Evolutionary conservation across 768 basidiomycete species (phyloP), one percentile per base, ranked within the genome.

Genomic region (Leucogyrophana mollusca): DNA sequence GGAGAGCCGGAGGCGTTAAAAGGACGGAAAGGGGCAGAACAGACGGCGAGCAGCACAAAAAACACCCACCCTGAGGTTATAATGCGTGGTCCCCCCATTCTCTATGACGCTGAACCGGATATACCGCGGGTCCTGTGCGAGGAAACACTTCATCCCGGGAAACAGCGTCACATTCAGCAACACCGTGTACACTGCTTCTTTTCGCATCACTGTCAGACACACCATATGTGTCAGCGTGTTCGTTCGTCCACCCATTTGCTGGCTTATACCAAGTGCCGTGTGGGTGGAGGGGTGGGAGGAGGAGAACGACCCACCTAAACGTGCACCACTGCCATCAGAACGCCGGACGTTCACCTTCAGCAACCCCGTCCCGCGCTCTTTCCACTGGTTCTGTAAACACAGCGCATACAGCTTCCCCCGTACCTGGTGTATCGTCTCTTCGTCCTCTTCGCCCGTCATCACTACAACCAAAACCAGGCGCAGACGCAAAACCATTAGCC

Each of bases 101-200:
- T 87, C 85, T 41, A 90, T 80, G 32, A 78, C 80, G 56, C 85
- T 85, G 64, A 91, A 83, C 44, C 87, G 73, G 56, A 91, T 59
- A 66, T 90, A 91, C 55, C 88, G 79, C 14, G 87, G 85, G 57
- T 91, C 88, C 59, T 87, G 85, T 14, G 85, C 84, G 46, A 85
- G 56, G 48, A 69, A 71, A 62, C 83, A 87, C 45, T 74, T 75
- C 87, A 91, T 91, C 24, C 89, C 89, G 55, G 72, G 70, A 73
- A 90, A 91, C 43, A 91, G 69, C 38, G 83, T 79, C 40, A 83
- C 78, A 55, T 91, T 91, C 35, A 91, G 71, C 46, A 91, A 58
- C 43, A 90, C 64, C 2, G 85, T 74, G 59, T 82, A 85, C 16
- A 90, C 88, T 0, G 87, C 89, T 56, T 91, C 89, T 62, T 90